phyloP scores from a whole-genome alignment of 108 stramenopile species.

The Schizochytrium sp. region DNA sequence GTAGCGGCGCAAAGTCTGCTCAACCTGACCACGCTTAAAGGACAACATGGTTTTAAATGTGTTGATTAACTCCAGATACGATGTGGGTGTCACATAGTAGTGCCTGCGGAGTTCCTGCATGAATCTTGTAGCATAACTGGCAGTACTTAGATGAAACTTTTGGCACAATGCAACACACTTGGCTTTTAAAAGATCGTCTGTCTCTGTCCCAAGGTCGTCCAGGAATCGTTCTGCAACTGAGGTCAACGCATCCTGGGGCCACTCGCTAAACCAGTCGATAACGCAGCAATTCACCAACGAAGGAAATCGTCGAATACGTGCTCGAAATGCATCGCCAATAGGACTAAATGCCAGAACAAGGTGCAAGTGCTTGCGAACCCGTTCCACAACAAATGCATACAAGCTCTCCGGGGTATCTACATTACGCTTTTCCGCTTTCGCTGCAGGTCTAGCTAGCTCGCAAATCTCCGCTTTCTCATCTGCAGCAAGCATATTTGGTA shows the following conservation, averaged over 20 bases:
- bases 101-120: constrained; percentile 64
- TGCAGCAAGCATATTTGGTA: constrained; percentile 79
- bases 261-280: constrained; percentile 82
- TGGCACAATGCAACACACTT: constrained; percentile 68
- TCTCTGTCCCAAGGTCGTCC: constrained; percentile 61
- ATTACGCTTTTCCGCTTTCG: constrained; percentile 70
- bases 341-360: constrained; percentile 81
- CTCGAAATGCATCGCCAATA: constrained; percentile 80
- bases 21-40: constrained; percentile 69
- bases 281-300: constrained; percentile 82
- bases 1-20: constrained; percentile 67
- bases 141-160: constrained; percentile 72
- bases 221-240: constrained; percentile 79
- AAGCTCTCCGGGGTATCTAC: constrained; percentile 72
- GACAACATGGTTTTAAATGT: constrained; percentile 75
- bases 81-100: constrained; percentile 81
- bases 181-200: constrained; percentile 71
- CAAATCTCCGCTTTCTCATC: constrained; percentile 77
- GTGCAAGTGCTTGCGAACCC: constrained; percentile 76
- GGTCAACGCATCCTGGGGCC: constrained; percentile 78
- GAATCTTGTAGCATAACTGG: constrained; percentile 68
- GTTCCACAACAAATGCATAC: constrained; percentile 76
- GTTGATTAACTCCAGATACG: constrained; percentile 77
- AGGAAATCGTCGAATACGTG: constrained; percentile 78
- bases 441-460: constrained; percentile 72